These are phyloP conservation scores for Ogataea ramenticola DNA, from an alignment of 805 yeast species.

Conservation along the genomic window DNA sequence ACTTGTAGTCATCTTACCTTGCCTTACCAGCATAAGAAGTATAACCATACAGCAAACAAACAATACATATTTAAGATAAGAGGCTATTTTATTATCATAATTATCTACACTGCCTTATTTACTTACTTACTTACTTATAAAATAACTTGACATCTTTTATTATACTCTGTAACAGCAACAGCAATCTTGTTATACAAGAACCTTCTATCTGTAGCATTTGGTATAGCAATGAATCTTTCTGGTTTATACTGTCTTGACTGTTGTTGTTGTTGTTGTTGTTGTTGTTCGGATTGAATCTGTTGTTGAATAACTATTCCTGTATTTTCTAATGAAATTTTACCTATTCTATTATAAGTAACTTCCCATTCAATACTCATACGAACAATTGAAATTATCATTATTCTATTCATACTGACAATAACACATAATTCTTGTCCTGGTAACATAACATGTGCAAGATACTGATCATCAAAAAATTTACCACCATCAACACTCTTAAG, in stretches of 20 bases:
- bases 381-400: conserved; percentile 60
- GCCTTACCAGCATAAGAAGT: too few relatives aligned
- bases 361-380: conserved; percentile 64
- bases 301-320: conserved; percentile 71
- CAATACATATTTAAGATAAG: too few relatives aligned
- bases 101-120: too few relatives aligned
- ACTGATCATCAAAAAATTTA: conserved; percentile 57
- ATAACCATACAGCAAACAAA: too few relatives aligned
- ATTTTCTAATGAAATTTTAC: conserved; percentile 65
- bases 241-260: conserved; percentile 29
- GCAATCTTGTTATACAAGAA: conserved; percentile 68
- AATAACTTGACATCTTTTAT: conserved; percentile 38
- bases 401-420: conserved; percentile 63
- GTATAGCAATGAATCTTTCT: conserved; percentile 63
- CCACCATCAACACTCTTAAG: conserved; percentile 82
- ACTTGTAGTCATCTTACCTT: too few relatives aligned
- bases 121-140: conserved; percentile 12
- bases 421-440: conserved; percentile 77
- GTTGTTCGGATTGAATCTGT: too few relatives aligned
- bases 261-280: too few relatives aligned
- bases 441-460: conserved; percentile 78
- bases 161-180: conserved; percentile 75
- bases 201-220: conserved; percentile 54
- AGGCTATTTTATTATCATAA: too few relatives aligned
- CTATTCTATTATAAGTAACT: conserved; percentile 55